These are phyloP conservation scores for Phytopythium helicoides DNA, from an alignment of 352 stramenopile genomes.

Conservation along the genomic window DNA sequence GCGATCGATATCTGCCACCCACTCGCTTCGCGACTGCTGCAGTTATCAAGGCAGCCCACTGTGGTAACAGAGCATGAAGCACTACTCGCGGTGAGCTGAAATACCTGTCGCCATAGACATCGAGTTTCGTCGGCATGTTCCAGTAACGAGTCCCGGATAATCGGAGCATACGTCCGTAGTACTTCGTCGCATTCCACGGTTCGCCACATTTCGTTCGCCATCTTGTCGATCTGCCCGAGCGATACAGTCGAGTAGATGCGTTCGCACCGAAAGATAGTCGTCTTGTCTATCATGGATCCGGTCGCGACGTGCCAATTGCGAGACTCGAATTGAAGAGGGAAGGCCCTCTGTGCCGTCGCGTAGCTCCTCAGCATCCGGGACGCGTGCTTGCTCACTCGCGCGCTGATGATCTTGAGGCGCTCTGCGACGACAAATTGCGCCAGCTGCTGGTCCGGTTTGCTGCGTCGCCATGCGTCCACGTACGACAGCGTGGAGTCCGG, in stretches of 20 bases:
- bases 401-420: conserved; percentile 22
- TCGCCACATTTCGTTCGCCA: conserved; percentile 47
- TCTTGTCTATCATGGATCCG: conserved; percentile 25
- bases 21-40: conserved; percentile 13
- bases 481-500: conserved; percentile 7
- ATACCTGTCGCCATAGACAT: conserved; percentile 30
- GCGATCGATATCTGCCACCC: conserved; percentile 53
- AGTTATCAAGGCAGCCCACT: conserved; percentile 34
- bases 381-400: conserved; percentile 26
- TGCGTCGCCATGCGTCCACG: conserved; percentile 25
- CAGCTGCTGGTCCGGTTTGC: conserved; percentile 12
- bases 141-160: conserved; percentile 44
- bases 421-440: conserved; percentile 30
- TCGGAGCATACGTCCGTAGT: conserved; percentile 51
- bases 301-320: conserved; percentile 49
- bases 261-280: conserved; percentile 46
- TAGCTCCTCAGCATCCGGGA: conserved; percentile 31
- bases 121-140: conserved; percentile 23
- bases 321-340: conserved; percentile 34
- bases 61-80: conserved; percentile 33
- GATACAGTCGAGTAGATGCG: conserved; percentile 21
- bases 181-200: conserved; percentile 59
- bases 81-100: conserved; percentile 27
- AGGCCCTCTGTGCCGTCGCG: conserved; percentile 15
- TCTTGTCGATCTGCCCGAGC: conserved; percentile 14